Evolutionary conservation across 1,139 yeast species (phyloP).

Genomic region (Saccharomycopsis phalli): DNA sequence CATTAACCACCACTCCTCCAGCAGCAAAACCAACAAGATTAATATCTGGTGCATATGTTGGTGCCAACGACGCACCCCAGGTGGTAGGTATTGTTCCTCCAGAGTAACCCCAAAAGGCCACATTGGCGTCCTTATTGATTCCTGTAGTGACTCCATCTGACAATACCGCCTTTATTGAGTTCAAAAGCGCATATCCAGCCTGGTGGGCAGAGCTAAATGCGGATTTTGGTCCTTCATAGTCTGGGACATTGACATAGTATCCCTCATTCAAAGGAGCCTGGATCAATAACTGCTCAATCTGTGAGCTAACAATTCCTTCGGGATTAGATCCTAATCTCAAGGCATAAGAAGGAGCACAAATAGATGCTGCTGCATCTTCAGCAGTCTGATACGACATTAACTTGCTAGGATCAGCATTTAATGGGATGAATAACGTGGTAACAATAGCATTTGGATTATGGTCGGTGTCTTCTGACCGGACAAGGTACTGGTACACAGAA

Average conservation of each 20-base stretch:
- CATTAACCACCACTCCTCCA: no score
- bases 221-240: constrained; percentile 1
- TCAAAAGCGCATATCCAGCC: neutral
- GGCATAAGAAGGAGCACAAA: neutral
- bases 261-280: constrained; percentile 1
- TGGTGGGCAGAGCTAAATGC: neutral
- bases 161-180: neutral
- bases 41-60: no score
- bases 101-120: no score
- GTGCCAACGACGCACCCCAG: no score
- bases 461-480: neutral
- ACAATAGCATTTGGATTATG: constrained; percentile 1
- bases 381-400: neutral
- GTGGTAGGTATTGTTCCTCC: no score
- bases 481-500: neutral
- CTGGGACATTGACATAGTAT: neutral
- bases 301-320: neutral
- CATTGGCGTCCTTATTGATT: no score
- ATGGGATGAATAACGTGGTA: constrained; percentile 1
- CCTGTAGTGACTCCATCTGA: no score
- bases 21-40: no score
- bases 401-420: neutral
- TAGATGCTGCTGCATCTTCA: neutral
- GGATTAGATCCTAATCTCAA: neutral
- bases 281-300: neutral